Conservation (phyloP, 2,329 filamentous ascomycete genomes). For the Aureobasidium mangrovei region DNA sequence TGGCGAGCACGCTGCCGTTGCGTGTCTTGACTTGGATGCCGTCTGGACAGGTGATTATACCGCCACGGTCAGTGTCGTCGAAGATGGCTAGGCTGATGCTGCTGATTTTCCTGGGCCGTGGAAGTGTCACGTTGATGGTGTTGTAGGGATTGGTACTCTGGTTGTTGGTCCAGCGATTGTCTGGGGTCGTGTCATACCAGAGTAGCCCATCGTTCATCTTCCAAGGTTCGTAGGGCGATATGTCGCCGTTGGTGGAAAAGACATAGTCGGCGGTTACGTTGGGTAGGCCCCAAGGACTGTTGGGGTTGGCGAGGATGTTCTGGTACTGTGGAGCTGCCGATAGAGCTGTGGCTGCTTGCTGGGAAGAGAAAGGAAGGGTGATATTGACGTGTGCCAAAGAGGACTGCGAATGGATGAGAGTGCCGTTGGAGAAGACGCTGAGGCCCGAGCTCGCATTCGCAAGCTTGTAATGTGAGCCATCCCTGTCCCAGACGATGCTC, state of each 20-base stretch:
- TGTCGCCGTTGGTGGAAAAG: constrained; percentile 20
- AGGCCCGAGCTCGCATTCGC: too few species aligned
- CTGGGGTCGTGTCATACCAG: constrained; percentile 32
- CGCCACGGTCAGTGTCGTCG: constrained; percentile 29
- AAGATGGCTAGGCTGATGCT: constrained; percentile 24
- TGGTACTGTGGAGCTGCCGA: constrained; percentile 20
- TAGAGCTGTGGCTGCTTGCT: constrained; percentile 17
- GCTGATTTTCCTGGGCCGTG: constrained; percentile 17
- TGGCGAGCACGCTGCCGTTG: constrained; percentile 14
- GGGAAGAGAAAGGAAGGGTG: constrained; percentile 19
- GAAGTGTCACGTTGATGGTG: constrained; percentile 18
- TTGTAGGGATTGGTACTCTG: constrained; percentile 17
- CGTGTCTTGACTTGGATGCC: constrained; percentile 16
- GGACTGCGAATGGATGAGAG: too few species aligned
- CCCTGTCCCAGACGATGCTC: too few species aligned
- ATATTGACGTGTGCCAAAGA: constrained; percentile 15
- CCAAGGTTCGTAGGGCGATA: constrained; percentile 26
- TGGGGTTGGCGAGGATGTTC: constrained; percentile 38
- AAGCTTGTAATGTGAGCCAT: too few species aligned
- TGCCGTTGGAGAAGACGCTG: too few species aligned
- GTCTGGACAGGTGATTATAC: constrained; percentile 23
- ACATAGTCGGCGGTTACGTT: constrained; percentile 30
- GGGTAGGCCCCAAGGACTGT: constrained; percentile 26
- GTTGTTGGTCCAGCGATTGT: constrained; percentile 28
- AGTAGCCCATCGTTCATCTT: constrained; percentile 37